A percentile compares a stretch with the other conserved stretches of the same genome.
phyloP scores from a whole-genome alignment of 768 basidiomycete species.

The Peribolospora kevripleyi region DNA sequence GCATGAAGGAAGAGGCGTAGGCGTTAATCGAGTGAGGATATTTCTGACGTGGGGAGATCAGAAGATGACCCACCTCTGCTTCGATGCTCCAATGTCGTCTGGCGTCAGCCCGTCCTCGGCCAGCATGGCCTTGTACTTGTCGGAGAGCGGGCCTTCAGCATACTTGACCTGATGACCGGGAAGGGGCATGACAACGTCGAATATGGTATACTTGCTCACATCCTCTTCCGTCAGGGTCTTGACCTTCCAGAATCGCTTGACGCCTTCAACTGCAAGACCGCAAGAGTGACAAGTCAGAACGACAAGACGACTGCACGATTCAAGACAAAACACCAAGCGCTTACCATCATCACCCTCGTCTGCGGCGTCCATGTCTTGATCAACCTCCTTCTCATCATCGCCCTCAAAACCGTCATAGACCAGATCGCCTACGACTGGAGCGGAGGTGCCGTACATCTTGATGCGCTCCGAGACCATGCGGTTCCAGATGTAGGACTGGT shows the following conservation, averaged over 20 bases:
- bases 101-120: constrained; percentile 69
- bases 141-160: constrained; percentile 66
- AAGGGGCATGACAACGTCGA: constrained; percentile 91
- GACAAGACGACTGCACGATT: not conserved
- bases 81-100: constrained; percentile 51
- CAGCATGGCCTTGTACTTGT: constrained; percentile 60
- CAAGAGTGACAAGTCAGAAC: not conserved
- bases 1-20: not conserved
- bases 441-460: constrained; percentile 42
- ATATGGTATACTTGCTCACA: constrained; percentile 50
- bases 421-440: constrained; percentile 68
- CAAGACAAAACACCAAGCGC: not conserved
- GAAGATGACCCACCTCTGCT: constrained; percentile 43
- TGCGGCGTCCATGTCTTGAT: constrained; percentile 11
- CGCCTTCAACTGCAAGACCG: not conserved
- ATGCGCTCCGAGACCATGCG: constrained; percentile 85
- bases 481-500: constrained; percentile 98
- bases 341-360: constrained; percentile 17
- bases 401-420: constrained; percentile 35
- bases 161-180: constrained; percentile 86
- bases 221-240: constrained; percentile 57
- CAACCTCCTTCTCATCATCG: constrained; percentile 7
- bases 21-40: not conserved
- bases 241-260: constrained; percentile 33
- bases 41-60: not conserved